Percentiles rank a stretch among this genome's conserved stretches.
phyloP scores from a whole-genome alignment of 2,329 filamentous ascomycete genomes.

The Trichoderma sp. region DNA sequence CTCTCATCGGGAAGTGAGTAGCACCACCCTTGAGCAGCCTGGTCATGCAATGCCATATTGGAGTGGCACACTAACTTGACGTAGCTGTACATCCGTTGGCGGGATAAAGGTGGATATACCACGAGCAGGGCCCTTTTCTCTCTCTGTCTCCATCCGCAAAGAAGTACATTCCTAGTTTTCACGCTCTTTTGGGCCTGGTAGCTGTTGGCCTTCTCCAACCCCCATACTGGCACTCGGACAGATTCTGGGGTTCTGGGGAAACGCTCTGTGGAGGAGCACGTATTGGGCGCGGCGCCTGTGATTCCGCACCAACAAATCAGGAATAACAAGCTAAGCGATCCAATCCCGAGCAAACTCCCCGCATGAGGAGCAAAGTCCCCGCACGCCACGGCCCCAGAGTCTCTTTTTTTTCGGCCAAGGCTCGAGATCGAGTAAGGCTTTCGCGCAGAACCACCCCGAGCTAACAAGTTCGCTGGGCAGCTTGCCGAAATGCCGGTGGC shows the following conservation, averaged over 20 bases:
- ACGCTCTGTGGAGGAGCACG: conserved; percentile 1
- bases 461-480: background rate
- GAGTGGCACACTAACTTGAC: conserved; percentile 1
- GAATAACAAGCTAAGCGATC: background rate
- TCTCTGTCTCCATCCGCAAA: background rate
- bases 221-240: background rate
- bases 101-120: conserved; percentile 14
- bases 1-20: background rate
- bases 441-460: conserved; percentile 19
- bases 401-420: background rate
- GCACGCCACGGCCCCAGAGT: background rate
- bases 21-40: background rate
- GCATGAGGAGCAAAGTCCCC: conserved; percentile 2
- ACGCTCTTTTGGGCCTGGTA: background rate
- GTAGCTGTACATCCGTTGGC: conserved; percentile 2
- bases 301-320: conserved; percentile 3
- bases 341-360: conserved; percentile 13
- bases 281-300: background rate
- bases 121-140: background rate
- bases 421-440: background rate
- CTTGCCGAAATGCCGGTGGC: conserved; percentile 25
- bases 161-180: background rate
- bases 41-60: conserved; percentile 12
- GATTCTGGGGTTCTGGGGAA: background rate
- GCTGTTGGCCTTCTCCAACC: background rate